phyloP scores from a whole-genome alignment of 139 green algal species.

The Auxenochlorella protothecoides region DNA sequence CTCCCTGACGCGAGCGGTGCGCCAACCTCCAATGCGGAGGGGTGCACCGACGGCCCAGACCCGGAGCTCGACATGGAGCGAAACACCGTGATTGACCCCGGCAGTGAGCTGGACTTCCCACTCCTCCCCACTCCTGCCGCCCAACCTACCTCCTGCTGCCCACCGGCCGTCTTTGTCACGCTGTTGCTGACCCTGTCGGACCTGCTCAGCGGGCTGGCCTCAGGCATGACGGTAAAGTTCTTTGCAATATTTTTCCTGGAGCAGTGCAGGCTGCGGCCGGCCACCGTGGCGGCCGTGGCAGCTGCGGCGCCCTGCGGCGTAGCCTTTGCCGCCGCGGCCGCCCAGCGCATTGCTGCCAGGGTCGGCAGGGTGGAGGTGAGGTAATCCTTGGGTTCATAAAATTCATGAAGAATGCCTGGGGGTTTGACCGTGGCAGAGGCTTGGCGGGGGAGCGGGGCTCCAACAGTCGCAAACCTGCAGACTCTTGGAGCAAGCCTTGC shows the following conservation, averaged over 20 bases:
- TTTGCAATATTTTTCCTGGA: slow-evolving; percentile 37
- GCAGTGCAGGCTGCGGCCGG: slow-evolving; percentile 3
- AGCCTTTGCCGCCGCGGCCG: background rate
- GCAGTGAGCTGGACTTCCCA: background rate
- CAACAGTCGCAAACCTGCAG: no score
- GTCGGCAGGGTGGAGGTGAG: background rate
- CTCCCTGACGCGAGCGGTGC: no score
- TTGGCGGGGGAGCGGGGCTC: no score
- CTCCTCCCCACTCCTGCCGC: background rate
- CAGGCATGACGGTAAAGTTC: slow-evolving; percentile 42
- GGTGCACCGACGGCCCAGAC: background rate
- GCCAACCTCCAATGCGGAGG: background rate
- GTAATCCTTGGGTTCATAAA: background rate
- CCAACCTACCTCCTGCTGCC: background rate
- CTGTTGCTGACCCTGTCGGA: slow-evolving; percentile 25
- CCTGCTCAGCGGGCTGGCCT: slow-evolving; percentile 21
- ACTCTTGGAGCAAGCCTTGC: background rate
- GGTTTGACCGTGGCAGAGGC: no score
- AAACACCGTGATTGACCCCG: background rate
- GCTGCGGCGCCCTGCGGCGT: background rate
- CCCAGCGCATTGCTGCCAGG: background rate
- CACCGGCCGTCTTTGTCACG: slow-evolving; percentile 4
- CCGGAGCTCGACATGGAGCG: background rate
- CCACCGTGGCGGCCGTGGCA: background rate
- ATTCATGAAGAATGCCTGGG: no score